A percentile compares a stretch with the other conserved stretches of the same genome.
Conservation (phyloP, 192 early-diverging fungal genomes). For the Coemansia sp. region DNA sequence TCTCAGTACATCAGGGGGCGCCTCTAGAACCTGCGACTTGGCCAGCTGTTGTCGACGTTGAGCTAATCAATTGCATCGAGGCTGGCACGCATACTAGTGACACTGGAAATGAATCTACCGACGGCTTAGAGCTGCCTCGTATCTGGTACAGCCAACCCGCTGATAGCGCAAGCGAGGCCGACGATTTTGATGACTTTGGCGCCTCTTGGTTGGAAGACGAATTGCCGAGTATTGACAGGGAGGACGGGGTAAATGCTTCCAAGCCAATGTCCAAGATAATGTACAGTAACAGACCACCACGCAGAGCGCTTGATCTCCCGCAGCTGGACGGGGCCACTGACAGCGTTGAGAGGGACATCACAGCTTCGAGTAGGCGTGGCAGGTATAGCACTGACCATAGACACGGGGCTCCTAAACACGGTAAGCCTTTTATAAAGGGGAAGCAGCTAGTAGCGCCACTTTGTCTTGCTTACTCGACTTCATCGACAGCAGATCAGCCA, state of each 20-base stretch:
- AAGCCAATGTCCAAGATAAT: neutral
- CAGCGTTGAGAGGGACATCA: neutral
- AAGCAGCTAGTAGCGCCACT: neutral
- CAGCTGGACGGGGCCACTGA: constrained; percentile 15
- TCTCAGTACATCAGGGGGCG: neutral
- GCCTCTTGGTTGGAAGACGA: constrained; percentile 14
- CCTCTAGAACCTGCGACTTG: neutral
- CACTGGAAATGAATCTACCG: neutral
- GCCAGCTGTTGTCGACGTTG: constrained; percentile 8
- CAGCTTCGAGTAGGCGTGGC: neutral
- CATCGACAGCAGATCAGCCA: neutral
- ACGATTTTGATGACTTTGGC: constrained; percentile 6
- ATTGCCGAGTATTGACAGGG: constrained; percentile 1
- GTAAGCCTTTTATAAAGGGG: neutral
- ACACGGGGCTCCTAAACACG: neutral
- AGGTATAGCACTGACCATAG: neutral
- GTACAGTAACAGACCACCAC: neutral
- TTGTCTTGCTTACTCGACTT: neutral
- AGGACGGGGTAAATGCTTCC: neutral
- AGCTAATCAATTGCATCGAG: neutral
- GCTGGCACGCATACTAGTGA: neutral
- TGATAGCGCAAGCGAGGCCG: neutral
- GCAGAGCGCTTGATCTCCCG: neutral
- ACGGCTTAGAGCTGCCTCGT: neutral
- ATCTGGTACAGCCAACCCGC: neutral